Conservation (phyloP, 192 early-diverging fungal species). For the Cetraspora pellucida region DNA sequence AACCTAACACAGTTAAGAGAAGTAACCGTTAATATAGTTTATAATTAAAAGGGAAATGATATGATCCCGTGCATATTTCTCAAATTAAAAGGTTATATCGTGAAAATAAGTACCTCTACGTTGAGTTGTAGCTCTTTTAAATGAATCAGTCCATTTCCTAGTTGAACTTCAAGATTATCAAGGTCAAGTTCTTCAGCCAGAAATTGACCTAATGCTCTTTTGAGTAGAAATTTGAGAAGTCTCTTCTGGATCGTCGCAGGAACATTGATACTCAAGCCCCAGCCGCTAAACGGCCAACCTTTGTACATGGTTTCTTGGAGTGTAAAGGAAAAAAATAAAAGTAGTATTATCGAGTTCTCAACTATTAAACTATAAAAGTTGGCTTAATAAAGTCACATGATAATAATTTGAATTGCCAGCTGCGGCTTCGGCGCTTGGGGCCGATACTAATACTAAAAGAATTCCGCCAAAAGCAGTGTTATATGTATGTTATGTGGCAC, state of each 20-base stretch:
- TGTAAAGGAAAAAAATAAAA: no score
- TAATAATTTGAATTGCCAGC: no score
- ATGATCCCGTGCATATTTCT: no score
- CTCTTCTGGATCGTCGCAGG: slow-evolving; percentile 81
- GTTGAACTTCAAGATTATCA: slow-evolving; percentile 84
- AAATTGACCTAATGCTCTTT: slow-evolving; percentile 83
- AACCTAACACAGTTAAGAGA: slow-evolving; percentile 49
- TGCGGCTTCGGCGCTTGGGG: no score
- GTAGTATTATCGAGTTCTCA: no score
- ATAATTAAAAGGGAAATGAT: no score
- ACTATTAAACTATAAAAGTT: no score
- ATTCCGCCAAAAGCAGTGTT: no score
- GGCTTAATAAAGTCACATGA: no score
- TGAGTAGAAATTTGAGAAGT: slow-evolving; percentile 79
- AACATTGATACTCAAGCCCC: slow-evolving; percentile 41
- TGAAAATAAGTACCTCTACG: slow-evolving; percentile 58
- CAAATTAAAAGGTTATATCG: background rate
- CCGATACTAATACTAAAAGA: no score
- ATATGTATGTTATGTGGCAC: no score
- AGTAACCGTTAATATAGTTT: no score
- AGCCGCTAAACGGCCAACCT: slow-evolving; percentile 29
- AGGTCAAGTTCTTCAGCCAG: slow-evolving; percentile 73
- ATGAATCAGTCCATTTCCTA: slow-evolving; percentile 74
- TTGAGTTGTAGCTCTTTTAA: slow-evolving; percentile 82
- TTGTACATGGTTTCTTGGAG: slow-evolving; percentile 12